Evolutionary conservation across 495 filamentous ascomycete genomes (phyloP), one percentile per base, ranked within the genome.

Genomic region (Penicillium taxi): DNA sequence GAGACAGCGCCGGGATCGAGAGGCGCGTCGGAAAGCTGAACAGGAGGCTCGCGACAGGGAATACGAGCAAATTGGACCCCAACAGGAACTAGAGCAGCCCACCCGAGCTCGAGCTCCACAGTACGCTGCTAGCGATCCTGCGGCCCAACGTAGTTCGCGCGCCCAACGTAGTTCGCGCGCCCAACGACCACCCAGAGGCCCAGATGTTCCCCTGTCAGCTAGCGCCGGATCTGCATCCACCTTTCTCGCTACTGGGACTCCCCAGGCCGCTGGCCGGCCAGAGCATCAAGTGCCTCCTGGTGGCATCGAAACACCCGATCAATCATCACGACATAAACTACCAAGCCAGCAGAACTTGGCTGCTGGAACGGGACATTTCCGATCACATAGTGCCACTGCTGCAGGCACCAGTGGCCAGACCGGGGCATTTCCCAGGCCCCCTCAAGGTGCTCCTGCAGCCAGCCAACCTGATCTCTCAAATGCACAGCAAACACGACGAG

Each of bases 1-100:
- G 83, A 73, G 78, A 48, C 75, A 83, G 47, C 78, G 82, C 37
- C 59, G 59, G 33, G 75, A 75, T 42, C 72, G 82, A 24, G 82
- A 87, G 55, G 82, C 81, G 13, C 64, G 76, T 37, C 72, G 67
- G 35, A 74, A 72, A 48, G 78, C 77, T 13, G 77, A 82, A 47
- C 69, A 75, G 20, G 66, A 72, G 22, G 67, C 61, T n/a, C 55
- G 46, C 12, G 63, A 64, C 24, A 48, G 47, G 23, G 59, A 68
- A 66, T 71, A 49, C 26, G 72, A 80, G 42, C 69, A 74, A 27
- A 65, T 77, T 44, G 72, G 72, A 43, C 46, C 53, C 39, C 50
- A 69, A 37, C 66, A 69, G 35, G 70, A 80, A 50, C 59, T 72
- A 45, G 64, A 72, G 66, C 41, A 72, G 62, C 39, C 45, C 28